Evolutionary conservation across 805 yeast genomes (phyloP).

Genomic region (Cephaloascus fragrans): DNA sequence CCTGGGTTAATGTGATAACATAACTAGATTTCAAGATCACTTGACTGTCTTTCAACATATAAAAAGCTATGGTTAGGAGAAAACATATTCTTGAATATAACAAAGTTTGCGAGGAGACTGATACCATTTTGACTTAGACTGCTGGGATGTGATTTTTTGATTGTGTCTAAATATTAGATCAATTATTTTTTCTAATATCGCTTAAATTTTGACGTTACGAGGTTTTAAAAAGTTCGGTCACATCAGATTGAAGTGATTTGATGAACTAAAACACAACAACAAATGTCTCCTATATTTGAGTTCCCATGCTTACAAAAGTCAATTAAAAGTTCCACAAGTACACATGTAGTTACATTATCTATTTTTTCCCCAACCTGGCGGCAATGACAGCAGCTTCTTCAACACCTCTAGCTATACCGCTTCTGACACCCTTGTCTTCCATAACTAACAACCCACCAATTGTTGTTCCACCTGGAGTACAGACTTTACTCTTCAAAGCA

Average conservation of each 20-base stretch:
- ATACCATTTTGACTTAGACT: slow-evolving; percentile 39
- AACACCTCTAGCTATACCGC: slow-evolving; percentile 80
- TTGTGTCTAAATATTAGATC: no score
- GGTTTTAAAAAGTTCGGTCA: no score
- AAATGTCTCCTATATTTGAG: no score
- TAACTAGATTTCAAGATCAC: slow-evolving; percentile 33
- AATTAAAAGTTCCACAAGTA: no score
- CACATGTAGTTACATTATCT: no score
- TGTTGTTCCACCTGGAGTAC: slow-evolving; percentile 98
- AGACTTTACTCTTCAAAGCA: slow-evolving; percentile 73
- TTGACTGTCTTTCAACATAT: slow-evolving; percentile 38
- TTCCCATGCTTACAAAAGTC: no score
- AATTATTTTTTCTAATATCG: no score
- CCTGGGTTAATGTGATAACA: slow-evolving; percentile 43
- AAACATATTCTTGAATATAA: slow-evolving; percentile 36
- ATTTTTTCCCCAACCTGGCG: slow-evolving; percentile 42
- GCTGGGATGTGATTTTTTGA: no score
- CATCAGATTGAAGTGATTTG: no score
- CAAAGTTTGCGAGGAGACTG: slow-evolving; percentile 39
- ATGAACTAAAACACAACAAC: no score
- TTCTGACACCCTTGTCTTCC: slow-evolving; percentile 87
- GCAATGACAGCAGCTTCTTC: slow-evolving; percentile 89
- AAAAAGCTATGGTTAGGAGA: slow-evolving; percentile 33
- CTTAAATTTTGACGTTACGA: no score
- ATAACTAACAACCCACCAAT: slow-evolving; percentile 88